Base-by-base conservation (phyloP, 2,329 filamentous ascomycete species). In the Esteya vermicola region DNA sequence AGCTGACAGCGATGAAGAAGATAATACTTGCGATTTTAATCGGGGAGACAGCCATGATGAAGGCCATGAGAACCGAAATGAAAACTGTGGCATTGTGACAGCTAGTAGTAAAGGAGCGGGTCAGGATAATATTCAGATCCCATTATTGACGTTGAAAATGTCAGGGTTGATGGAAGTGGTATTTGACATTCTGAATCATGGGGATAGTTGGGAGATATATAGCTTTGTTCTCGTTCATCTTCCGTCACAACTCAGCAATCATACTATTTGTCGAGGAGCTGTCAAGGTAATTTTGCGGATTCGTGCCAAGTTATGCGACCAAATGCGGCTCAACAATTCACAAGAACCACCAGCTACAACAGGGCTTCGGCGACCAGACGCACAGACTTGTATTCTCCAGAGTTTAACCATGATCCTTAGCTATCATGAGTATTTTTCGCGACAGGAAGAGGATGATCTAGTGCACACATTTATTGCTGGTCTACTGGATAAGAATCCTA, bases 141-240 rank as follows among this genome's bases (percentile, higher is more conserved):
- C 34, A 4, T 14, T 33, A 3, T 20, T 38, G 68, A 39, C 33
- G 8, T 60, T 85, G 40, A 70, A 75, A 40, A 68, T 81, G 35
- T 67, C 69, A 13, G 58, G 68, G 31, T 94, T 85, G 82, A 67
- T 93, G n/a, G 81, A 88, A 46, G 69, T 77, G 10, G 67, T 93
- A 28, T 72, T 85, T 21, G 67, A 68, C n/a, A 62, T 91, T n/a
- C 62, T 93, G 33, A 75, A 81, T 47, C 70, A 77, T 41, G 81
- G 80, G 31, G 73, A 75, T 36, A 80, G 91, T 45, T 96, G 89
- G 88, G 86, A 96, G 54, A 66, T 93, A 2, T 94, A 93, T 64
- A 89, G 85, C 57, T 95, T 89, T 54, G 72, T 89, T 16, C 65
- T 98, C 23, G 82, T 85, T 6, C 84, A 94, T 56, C 64, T 95